Evolutionary conservation across 208 protist species (phyloP), one percentile per base, ranked within the genome.

Genomic region (Naegleria fowleri): DNA sequence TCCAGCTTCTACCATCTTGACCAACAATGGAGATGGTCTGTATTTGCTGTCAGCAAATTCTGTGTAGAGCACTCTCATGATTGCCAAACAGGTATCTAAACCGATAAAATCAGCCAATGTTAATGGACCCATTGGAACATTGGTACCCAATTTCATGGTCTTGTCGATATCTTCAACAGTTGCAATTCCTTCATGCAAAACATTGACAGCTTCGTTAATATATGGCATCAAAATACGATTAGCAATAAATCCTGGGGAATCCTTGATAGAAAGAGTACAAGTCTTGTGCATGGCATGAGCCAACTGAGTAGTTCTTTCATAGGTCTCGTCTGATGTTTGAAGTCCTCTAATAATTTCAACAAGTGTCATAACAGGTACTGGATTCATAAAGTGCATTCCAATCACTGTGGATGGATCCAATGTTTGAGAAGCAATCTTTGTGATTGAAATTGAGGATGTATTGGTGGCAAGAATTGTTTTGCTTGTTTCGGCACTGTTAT

Each of bases 331-430:
- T 3, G 92, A 93, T 15, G 95, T 96, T 22, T 55, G 40, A 0
- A 96, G 40, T 43, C 93, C 93, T 40, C 88, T 88, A 89, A 96
- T 96, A 51, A 96, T 76, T 91, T 96, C 95, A 40, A 96, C 94
- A 7, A 96, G 90, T 91, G 96, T 94, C 95, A 97, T 96, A 5
- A 97, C 93, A 39, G 95, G 95, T 7, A 96, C 94, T 59, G 95
- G 95, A 87, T 97, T 97, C 94, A 97, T 96, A 91, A 96, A 96
- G 86, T 96, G 95, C 95, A 96, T 96, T 76, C 94, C 95, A 83
- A 96, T 94, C 7, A 94, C 94, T 89, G 85, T 94, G 5, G 93
- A 5, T 22, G 93, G 90, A 25, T 86, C 40, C n/a, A 51, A 76
- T 0, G 94, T 95, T n/a, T 86, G 40, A 22, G 90, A n/a, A 41